Percentiles rank a stretch among this genome's conserved stretches.
These are phyloP conservation scores for Yamadazyma sp. DNA, from an alignment of 1,139 yeast genomes.

Conservation along the genomic window DNA sequence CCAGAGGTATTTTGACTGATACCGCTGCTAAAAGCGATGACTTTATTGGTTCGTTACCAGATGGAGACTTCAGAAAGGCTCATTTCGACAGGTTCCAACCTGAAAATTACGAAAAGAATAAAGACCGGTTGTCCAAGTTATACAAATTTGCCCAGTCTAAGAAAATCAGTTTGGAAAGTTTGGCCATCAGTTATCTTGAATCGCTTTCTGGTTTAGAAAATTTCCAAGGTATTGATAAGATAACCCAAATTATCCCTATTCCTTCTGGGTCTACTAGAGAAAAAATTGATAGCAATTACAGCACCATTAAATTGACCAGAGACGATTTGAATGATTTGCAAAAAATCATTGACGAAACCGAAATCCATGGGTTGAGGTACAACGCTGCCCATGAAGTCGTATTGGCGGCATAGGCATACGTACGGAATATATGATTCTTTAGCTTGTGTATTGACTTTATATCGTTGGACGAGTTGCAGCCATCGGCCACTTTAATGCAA, in stretches of 20 bases:
- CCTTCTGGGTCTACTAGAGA: conserved; percentile 67
- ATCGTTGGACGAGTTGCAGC: no score
- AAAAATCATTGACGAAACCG: conserved; percentile 3
- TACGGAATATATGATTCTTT: no score
- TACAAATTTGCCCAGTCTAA: conserved; percentile 42
- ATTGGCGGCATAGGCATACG: no score
- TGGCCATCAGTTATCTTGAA: conserved; percentile 72
- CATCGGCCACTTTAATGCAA: no score
- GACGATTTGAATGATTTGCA: conserved; percentile 9
- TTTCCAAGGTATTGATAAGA: conserved; percentile 33
- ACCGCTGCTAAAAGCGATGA: conserved; percentile 35
- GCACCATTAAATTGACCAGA: conserved; percentile 6
- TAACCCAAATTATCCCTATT: conserved; percentile 68
- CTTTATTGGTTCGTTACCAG: conserved; percentile 4
- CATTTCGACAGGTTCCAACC: conserved; percentile 56
- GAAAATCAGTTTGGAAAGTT: conserved; percentile 55
- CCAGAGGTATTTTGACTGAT: conserved; percentile 75
- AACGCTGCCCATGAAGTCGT: conserved; percentile 3
- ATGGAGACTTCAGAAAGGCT: conserved; percentile 45
- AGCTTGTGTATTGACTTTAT: no score
- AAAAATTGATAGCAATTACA: conserved; percentile 60
- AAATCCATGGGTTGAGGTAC: conserved; percentile 6
- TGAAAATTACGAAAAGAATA: conserved; percentile 56
- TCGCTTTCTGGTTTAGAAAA: conserved; percentile 9
- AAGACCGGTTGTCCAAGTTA: conserved; percentile 39